Evolutionary conservation across 805 yeast species (phyloP), one percentile per base, ranked within the genome.

Genomic region (Huiozyma naganishii): DNA sequence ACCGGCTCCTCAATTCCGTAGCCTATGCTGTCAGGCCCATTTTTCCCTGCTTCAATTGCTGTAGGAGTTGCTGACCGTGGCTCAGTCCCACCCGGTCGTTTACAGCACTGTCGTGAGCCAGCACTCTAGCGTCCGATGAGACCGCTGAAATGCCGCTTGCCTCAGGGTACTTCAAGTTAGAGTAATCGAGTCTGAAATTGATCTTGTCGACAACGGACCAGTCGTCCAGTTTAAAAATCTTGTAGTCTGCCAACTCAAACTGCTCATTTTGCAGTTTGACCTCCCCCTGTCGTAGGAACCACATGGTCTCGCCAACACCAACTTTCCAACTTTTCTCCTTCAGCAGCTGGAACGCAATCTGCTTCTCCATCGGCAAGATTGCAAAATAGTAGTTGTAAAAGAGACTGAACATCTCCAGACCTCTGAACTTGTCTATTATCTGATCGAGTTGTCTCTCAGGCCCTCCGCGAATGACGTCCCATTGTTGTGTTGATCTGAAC

Each of bases 311-410:
- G 40, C 51, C 58, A 13, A 43, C 42, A 13, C 61, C 55, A 39
- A 65, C 58, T 43, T 57, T 61, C 74, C 74, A 71, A 41, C 63
- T 62, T 32, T 70, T 58, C 38, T 65, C 55, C 12, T 50, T 47
- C 27, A 71, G 50, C 4, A 67, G 47, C 6, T 55, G 41, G 7
- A 58, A 51, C 5, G 72, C 67, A 33, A 68, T 58, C 12, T 58
- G 55, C 44, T 70, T 61, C 51, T 71, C 75, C 41, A 62, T 49
- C 9, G 65, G 67, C 5, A 74, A 68, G 4, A 67, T 54, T 1
- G 71, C 67, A 53, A 58, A 71, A 49, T 71, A 71, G 50, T 60
- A 69, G 32, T 71, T 72, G 48, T 65, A 71, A 46, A 71, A 71
- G 40, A 71, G 49, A 11, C 72, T 65, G 41, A 62, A 62, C 48